phyloP scores from a whole-genome alignment of 345 rosid species.

The Turritis glabra region DNA sequence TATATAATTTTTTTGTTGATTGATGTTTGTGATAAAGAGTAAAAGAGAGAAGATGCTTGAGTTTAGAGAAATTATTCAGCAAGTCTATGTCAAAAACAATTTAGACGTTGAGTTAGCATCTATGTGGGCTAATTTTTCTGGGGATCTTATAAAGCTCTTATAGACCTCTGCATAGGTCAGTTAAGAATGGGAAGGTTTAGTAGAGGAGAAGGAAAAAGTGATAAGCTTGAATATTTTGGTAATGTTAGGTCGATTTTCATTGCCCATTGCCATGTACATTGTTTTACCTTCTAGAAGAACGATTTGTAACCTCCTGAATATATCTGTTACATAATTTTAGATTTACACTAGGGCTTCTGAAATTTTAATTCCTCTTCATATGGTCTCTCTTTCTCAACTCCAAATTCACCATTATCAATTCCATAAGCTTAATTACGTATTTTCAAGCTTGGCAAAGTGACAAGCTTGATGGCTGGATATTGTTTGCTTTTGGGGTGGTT shows the following conservation, averaged over 20 bases:
- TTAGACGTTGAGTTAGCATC: neutral
- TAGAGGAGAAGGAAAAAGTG: no score
- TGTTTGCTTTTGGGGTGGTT: conserved; percentile 1
- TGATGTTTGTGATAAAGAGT: neutral
- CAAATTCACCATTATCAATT: conserved; percentile 2
- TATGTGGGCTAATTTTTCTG: neutral
- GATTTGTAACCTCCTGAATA: no score
- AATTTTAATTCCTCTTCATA: neutral
- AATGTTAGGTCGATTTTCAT: no score
- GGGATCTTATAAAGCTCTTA: no score
- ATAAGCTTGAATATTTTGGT: no score
- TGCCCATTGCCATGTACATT: no score
- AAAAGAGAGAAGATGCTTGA: neutral
- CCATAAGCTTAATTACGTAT: no score
- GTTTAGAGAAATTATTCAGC: neutral
- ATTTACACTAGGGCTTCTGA: no score
- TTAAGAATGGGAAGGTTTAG: no score
- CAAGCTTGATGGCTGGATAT: neutral
- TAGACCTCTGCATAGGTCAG: no score
- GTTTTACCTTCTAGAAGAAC: no score
- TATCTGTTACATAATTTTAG: no score
- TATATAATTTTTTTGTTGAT: neutral
- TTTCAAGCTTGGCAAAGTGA: conserved; percentile 1
- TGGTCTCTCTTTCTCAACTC: neutral
- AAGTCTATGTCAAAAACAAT: neutral